A percentile compares a stretch with the other conserved stretches of the same genome.
Conservation (phyloP, 2,329 filamentous ascomycete species). For the Alternaria ventricosa region DNA sequence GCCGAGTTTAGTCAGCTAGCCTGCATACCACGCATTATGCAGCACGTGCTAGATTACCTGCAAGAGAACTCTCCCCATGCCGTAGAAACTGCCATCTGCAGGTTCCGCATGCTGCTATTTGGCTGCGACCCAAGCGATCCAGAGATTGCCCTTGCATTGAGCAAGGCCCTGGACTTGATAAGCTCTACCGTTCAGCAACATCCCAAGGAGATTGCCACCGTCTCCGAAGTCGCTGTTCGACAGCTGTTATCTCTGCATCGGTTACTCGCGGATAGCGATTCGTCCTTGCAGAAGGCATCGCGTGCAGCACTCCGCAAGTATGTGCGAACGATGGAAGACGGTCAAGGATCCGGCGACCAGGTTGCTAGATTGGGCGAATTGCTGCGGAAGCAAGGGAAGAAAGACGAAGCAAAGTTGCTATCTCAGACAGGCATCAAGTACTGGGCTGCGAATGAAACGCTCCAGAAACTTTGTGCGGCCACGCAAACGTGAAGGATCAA, state of each 20-base stretch:
- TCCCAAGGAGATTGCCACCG: slow-evolving; percentile 39
- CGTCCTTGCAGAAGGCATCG: slow-evolving; percentile 61
- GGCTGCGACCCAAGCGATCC: slow-evolving; percentile 68
- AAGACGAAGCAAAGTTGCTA: slow-evolving; percentile 36
- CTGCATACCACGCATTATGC: slow-evolving; percentile 69
- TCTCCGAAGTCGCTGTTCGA: slow-evolving; percentile 57
- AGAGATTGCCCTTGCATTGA: slow-evolving; percentile 75
- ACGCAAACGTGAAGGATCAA: slow-evolving; percentile 28
- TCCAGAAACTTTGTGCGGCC: slow-evolving; percentile 32
- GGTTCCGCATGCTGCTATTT: slow-evolving; percentile 73
- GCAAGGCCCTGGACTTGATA: slow-evolving; percentile 68
- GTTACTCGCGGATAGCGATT: slow-evolving; percentile 56
- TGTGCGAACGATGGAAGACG: slow-evolving; percentile 34
- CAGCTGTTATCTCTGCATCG: slow-evolving; percentile 57
- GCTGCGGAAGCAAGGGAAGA: slow-evolving; percentile 35
- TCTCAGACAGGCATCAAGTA: slow-evolving; percentile 35
- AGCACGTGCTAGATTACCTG: slow-evolving; percentile 75
- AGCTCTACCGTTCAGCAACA: slow-evolving; percentile 56
- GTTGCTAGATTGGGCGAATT: slow-evolving; percentile 29
- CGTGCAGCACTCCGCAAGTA: slow-evolving; percentile 50
- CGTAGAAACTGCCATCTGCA: slow-evolving; percentile 69
- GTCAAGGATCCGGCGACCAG: slow-evolving; percentile 31
- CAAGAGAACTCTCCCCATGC: slow-evolving; percentile 62
- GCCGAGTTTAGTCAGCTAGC: slow-evolving; percentile 71
- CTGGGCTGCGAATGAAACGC: slow-evolving; percentile 36